Evolutionary conservation across 306 rosid genomes (phyloP).

Genomic region (Prunus padus): DNA sequence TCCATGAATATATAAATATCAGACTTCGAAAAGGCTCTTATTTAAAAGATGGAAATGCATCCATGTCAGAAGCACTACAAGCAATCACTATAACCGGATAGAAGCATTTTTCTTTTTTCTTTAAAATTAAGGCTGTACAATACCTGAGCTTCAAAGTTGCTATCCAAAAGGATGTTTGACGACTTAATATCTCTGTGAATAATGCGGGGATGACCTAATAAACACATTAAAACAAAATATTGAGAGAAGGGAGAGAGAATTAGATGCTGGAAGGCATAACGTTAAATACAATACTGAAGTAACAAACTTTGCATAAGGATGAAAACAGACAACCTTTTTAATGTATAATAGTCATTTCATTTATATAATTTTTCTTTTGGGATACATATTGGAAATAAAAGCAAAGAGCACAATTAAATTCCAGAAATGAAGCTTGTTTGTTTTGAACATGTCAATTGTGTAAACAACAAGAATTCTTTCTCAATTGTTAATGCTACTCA

Average conservation of each 20-base stretch:
- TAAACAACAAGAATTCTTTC: neutral
- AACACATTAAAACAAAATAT: slow-evolving; percentile 25
- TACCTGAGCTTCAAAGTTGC: slow-evolving; percentile 89
- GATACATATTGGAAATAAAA: neutral
- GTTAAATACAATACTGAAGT: neutral
- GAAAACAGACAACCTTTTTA: neutral
- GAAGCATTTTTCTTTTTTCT: neutral
- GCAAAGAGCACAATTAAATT: neutral
- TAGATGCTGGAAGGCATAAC: neutral
- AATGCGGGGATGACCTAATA: slow-evolving; percentile 97
- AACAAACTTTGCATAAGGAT: neutral
- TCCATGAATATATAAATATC: neutral
- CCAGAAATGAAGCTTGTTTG: neutral
- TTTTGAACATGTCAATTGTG: neutral
- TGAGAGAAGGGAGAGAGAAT: neutral
- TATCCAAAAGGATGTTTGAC: slow-evolving; percentile 89
- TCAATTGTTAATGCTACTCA: neutral
- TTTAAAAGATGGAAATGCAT: neutral
- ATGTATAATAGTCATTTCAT: neutral
- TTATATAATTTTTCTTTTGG: neutral
- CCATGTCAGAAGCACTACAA: neutral
- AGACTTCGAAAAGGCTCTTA: neutral
- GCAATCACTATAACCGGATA: neutral
- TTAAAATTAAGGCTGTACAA: slow-evolving; percentile 14
- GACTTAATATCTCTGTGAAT: slow-evolving; percentile 99